A percentile compares a stretch with the other conserved stretches of the same genome.
phyloP scores from a whole-genome alignment of 2,329 filamentous ascomycete genomes.

The Ceratocystis harringtonii region DNA sequence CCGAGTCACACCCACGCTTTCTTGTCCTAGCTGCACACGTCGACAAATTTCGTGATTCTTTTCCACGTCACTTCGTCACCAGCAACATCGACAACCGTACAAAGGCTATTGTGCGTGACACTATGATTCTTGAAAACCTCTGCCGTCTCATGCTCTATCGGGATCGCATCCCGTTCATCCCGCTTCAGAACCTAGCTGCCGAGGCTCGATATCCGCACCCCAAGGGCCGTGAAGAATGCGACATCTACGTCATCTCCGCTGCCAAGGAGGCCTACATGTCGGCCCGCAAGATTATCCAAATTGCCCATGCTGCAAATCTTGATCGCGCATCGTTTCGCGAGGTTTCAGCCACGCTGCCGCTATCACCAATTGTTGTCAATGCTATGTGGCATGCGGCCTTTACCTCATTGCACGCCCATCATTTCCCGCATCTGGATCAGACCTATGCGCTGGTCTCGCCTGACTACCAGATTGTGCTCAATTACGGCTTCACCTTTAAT shows the following conservation, averaged over 20 bases:
- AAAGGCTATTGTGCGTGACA: background rate
- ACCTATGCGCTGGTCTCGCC: background rate
- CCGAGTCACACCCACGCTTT: background rate
- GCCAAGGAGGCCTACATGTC: background rate
- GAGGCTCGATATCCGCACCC: background rate
- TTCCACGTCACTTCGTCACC: background rate
- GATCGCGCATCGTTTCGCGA: background rate
- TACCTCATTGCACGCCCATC: slow-evolving; percentile 3
- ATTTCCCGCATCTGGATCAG: slow-evolving; percentile 10
- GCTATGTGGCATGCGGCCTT: slow-evolving; percentile 7
- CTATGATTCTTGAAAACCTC: background rate
- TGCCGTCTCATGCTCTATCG: slow-evolving; percentile 4
- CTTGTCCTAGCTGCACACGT: slow-evolving; percentile 1
- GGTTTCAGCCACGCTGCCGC: background rate
- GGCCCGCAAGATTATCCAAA: background rate
- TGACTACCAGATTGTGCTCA: slow-evolving; percentile 8
- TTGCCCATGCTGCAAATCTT: background rate
- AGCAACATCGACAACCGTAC: background rate
- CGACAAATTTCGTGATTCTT: background rate
- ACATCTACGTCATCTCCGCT: background rate
- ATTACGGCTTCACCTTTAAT: slow-evolving; percentile 10
- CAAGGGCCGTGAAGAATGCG: background rate
- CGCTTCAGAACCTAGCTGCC: background rate
- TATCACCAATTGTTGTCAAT: background rate
- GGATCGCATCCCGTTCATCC: slow-evolving; percentile 3